Percentiles rank a stretch among this genome's conserved stretches.
phyloP scores from a whole-genome alignment of 306 rosid genomes.

The Luffa aegyptiaca region DNA sequence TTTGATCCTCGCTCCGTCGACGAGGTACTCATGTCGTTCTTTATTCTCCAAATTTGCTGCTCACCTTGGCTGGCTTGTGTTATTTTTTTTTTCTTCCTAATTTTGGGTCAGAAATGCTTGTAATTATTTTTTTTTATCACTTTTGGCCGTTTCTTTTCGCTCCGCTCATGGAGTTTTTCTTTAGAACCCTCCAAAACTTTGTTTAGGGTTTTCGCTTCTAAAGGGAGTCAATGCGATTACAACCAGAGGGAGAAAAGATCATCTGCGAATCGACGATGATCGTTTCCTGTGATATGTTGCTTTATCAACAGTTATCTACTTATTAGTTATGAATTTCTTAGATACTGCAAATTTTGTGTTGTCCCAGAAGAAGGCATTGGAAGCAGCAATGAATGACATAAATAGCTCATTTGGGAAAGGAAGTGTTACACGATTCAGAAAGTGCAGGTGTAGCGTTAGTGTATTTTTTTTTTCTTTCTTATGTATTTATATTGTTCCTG shows the following conservation, averaged over 20 bases:
- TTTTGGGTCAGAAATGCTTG: neutral
- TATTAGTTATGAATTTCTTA: neutral
- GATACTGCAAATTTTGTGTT: constrained; percentile 20
- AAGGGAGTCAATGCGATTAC: neutral
- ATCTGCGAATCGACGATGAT: neutral
- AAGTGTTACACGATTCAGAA: constrained; percentile 87
- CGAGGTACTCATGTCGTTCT: constrained; percentile 35
- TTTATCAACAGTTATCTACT: neutral
- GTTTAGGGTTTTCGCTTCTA: neutral
- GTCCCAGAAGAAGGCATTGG: constrained; percentile 90
- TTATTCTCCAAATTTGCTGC: neutral
- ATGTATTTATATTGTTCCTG: neutral
- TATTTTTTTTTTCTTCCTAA: neutral
- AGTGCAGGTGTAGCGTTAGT: constrained; percentile 99
- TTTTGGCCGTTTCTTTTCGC: neutral
- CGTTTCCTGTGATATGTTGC: neutral
- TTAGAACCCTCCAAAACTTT: neutral
- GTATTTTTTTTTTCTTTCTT: constrained; percentile 31
- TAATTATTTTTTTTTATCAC: neutral
- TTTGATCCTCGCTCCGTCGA: constrained; percentile 69
- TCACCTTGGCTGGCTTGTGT: neutral
- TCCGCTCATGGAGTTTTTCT: neutral
- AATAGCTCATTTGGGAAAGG: constrained; percentile 91
- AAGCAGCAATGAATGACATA: constrained; percentile 93
- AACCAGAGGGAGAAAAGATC: neutral